Percentiles rank a stretch among this genome's conserved stretches.
phyloP scores from a whole-genome alignment of 2,329 filamentous ascomycete species.

The Fusarium nygamai region DNA sequence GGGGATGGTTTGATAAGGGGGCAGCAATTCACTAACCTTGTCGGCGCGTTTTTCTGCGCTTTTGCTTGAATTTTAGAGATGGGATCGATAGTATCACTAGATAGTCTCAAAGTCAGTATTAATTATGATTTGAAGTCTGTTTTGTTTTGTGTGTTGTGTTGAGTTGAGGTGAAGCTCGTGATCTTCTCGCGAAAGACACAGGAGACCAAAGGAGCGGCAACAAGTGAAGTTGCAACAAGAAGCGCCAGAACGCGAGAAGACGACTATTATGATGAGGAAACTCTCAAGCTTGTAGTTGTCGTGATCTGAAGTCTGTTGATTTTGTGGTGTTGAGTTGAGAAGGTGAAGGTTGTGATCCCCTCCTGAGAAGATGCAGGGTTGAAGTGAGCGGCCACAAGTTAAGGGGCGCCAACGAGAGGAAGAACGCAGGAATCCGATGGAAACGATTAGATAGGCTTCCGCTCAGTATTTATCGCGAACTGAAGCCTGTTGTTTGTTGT shows the following conservation, averaged over 20 bases:
- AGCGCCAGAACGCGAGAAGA: neutral
- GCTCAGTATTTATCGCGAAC: neutral
- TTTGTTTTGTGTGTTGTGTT: neutral
- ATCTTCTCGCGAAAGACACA: neutral
- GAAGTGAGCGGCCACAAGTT: neutral
- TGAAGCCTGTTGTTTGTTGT: neutral
- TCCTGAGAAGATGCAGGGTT: neutral
- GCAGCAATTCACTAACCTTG: conserved; percentile 9
- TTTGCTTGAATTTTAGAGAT: neutral
- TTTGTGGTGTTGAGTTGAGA: neutral
- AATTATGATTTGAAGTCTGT: neutral
- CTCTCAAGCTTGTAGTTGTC: too few species aligned
- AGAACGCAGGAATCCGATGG: neutral
- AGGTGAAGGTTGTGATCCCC: neutral
- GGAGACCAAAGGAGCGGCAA: neutral
- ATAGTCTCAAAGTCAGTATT: neutral
- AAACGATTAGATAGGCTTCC: neutral
- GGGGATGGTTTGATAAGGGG: neutral
- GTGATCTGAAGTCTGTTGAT: neutral
- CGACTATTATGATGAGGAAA: too few species aligned
- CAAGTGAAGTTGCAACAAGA: neutral
- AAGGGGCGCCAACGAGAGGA: neutral
- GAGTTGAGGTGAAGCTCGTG: neutral
- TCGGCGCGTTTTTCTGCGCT: neutral
- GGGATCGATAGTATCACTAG: neutral